Percentiles rank a stretch among this genome's conserved stretches.
These are phyloP conservation scores for Betula pendula DNA, from an alignment of 306 rosid species.

Conservation along the genomic window DNA sequence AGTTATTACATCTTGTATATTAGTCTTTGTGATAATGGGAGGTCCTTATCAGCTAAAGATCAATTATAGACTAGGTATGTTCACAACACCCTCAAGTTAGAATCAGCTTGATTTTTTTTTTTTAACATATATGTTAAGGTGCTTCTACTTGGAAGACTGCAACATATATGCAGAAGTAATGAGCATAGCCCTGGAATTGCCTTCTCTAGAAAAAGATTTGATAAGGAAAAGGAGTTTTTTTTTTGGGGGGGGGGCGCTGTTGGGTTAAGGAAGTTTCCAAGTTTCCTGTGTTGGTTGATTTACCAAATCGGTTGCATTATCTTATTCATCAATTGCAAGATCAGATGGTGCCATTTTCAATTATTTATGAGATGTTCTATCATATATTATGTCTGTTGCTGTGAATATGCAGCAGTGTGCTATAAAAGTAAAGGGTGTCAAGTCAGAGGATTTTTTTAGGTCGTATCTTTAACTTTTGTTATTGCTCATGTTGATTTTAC, in stretches of 20 bases:
- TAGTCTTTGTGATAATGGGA: background rate
- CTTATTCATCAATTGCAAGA: background rate
- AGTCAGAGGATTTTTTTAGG: background rate
- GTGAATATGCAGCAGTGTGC: background rate
- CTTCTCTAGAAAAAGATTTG: too few relatives aligned
- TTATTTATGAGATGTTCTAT: background rate
- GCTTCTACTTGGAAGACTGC: background rate
- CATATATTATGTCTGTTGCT: background rate
- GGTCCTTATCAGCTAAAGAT: background rate
- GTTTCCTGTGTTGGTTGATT: background rate
- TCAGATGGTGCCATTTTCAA: background rate
- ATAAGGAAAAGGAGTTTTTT: too few relatives aligned
- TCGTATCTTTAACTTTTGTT: background rate
- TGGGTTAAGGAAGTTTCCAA: too few relatives aligned
- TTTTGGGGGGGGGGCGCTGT: too few relatives aligned
- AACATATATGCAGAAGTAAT: background rate
- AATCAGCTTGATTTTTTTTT: too few relatives aligned
- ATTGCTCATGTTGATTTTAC: constrained; percentile 40
- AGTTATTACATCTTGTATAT: background rate
- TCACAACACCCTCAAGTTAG: too few relatives aligned
- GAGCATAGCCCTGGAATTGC: background rate
- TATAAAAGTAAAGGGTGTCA: background rate
- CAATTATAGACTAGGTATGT: too few relatives aligned
- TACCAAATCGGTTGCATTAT: background rate
- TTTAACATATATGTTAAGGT: background rate